Evolutionary conservation across 305 asterid species (phyloP).

Genomic region (Striga hermonthica): DNA sequence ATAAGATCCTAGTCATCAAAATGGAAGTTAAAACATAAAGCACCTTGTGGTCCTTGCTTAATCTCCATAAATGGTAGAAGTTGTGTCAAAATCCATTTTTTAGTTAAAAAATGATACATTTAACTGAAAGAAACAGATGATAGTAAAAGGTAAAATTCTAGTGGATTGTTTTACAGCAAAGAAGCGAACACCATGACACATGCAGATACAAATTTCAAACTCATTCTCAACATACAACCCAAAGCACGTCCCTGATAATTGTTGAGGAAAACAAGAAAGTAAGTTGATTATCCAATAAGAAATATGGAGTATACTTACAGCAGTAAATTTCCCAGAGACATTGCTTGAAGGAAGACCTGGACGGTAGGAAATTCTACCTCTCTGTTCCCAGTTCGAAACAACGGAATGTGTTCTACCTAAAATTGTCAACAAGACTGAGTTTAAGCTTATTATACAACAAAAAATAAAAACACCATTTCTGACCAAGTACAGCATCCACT

Average conservation of each 20-base stretch:
- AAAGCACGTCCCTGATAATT: conserved; percentile 2
- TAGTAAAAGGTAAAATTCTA: background rate
- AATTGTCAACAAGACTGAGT: conserved; percentile 24
- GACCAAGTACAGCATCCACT: conserved; percentile 28
- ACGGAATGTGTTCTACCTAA: conserved; percentile 58
- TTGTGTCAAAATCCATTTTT: background rate
- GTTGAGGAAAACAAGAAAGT: conserved; percentile 22
- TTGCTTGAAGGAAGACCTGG: conserved; percentile 53
- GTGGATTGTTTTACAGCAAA: background rate
- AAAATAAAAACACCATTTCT: background rate
- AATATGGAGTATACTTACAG: conserved; percentile 38
- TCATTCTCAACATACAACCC: conserved; percentile 4
- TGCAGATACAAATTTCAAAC: background rate
- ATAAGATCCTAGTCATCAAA: conserved; percentile 2
- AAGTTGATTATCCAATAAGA: conserved; percentile 33
- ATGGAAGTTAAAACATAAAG: conserved; percentile 6
- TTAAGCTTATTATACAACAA: conserved; percentile 18
- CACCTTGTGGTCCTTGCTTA: conserved; percentile 5
- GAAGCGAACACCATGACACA: conserved; percentile 1
- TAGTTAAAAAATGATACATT: background rate
- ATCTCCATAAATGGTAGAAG: conserved; percentile 10
- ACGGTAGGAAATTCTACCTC: conserved; percentile 54
- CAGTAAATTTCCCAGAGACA: conserved; percentile 49
- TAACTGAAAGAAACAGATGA: conserved; percentile 3
- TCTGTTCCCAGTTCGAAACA: conserved; percentile 68